Percentiles rank a stretch among this genome's conserved stretches.
phyloP scores from a whole-genome alignment of 139 green algal species.

The Haematococcus sp. region DNA sequence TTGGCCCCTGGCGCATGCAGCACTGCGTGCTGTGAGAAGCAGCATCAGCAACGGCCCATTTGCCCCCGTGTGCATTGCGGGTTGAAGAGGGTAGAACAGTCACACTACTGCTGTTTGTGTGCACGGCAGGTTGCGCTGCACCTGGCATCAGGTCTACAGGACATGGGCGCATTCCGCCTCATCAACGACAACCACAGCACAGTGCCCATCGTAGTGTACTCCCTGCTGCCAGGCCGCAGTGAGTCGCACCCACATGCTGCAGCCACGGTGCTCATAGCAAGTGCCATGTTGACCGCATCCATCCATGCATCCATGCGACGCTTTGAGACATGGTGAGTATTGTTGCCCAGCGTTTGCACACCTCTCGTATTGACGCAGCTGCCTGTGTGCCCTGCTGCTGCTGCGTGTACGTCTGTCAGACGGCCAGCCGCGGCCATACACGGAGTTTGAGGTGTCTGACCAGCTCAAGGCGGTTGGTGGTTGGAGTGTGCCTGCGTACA shows the following conservation, averaged over 20 bases:
- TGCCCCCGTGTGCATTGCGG: no score
- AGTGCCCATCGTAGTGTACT: conserved; percentile 68
- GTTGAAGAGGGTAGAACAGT: no score
- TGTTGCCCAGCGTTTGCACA: no score
- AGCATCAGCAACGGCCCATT: no score
- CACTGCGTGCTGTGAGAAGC: no score
- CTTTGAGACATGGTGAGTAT: no score
- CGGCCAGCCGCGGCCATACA: conserved; percentile 36
- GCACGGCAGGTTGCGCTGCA: not conserved
- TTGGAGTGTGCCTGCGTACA: conserved; percentile 74
- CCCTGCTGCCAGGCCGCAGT: conserved; percentile 13
- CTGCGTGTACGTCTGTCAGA: not conserved
- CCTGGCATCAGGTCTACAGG: conserved; percentile 6
- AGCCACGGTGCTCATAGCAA: not conserved
- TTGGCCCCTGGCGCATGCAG: no score
- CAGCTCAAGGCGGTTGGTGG: conserved; percentile 40
- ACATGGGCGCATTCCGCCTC: conserved; percentile 44
- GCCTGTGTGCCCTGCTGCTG: no score
- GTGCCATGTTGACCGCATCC: no score
- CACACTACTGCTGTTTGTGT: no score
- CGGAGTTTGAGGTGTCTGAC: conserved; percentile 69
- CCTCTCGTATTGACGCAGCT: no score
- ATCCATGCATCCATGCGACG: no score
- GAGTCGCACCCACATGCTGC: not conserved
- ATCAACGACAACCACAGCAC: conserved; percentile 23